Base-by-base conservation (phyloP, 2,329 filamentous ascomycete species). In the Colletotrichum sp. region DNA sequence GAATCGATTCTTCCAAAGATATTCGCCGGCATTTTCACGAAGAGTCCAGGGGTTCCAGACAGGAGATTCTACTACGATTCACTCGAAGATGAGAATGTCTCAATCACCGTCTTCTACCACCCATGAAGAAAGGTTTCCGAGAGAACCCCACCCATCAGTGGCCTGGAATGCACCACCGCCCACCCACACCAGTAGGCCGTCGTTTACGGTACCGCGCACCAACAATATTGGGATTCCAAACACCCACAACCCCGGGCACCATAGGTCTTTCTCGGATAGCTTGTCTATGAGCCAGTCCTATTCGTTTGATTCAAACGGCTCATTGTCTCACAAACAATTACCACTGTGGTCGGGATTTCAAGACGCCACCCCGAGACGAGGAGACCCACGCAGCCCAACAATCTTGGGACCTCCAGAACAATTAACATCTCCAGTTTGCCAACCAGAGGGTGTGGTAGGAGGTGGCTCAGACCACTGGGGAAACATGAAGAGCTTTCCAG, bases 211-310 rank as follows among this genome's bases (percentile, higher is more conserved):
- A 18, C 18, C 69, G 2, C 48, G 69, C 12, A 16, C 70, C 7
- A 73, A 26, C 39, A 55, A 21, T 26, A 43, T 75, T 26, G 69
- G 30, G 2, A 18, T 43, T 12, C 55, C 61, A 6, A 28, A 30
- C 6, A 52, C 43, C 10, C 43, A 67, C 7, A 13, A 16, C 15
- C 21, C 30, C 5, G 73, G 73, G 12, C 73, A 75, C 34, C 65
- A 66, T 15, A 34, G 73, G 7, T 75, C 73, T 2, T 75, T 67
- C 12, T 75, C 69, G 5, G 73, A 75, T 26, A 73, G 69, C n/a
- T 52, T 66, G 6, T 67, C 69, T 2, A n/a, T 75, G 39, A 68
- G 39, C 5, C 73, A 72, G 7, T 61, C 72, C 3, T 73, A 72
- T 26, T 67, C 73, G 4, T 75, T 63, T 28, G 69, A 61, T 3